phyloP scores from a whole-genome alignment of 2,329 filamentous ascomycete species.

The Albophoma yamanashiensis region DNA sequence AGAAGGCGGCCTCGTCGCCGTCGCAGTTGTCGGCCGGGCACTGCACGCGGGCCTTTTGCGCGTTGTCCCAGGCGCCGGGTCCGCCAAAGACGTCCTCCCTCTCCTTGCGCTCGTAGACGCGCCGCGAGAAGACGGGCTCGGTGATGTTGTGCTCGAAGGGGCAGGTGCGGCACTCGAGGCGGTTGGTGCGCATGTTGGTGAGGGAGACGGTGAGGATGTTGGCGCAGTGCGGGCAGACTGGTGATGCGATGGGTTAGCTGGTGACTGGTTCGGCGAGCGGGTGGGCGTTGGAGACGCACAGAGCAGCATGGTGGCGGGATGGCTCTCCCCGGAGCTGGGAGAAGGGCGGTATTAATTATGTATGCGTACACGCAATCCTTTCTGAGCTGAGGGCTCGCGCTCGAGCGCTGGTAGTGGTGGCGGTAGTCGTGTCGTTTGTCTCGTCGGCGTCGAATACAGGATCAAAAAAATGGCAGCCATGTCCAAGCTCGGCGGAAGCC shows the following conservation, averaged over 20 bases:
- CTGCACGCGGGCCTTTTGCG: constrained; percentile 72
- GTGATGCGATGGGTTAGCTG: neutral
- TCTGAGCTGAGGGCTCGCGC: neutral
- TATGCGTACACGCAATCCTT: neutral
- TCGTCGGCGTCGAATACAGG: neutral
- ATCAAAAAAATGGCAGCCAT: neutral
- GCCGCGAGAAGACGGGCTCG: constrained; percentile 69
- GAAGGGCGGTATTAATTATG: neutral
- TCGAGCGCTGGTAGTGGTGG: neutral
- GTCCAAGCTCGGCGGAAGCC: neutral
- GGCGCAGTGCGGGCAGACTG: constrained; percentile 75
- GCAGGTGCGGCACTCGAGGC: constrained; percentile 91
- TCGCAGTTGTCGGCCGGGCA: constrained; percentile 74
- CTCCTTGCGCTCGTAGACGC: constrained; percentile 77
- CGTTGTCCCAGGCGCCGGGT: constrained; percentile 80
- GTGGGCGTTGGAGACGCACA: constrained; percentile 34
- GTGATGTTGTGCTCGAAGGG: constrained; percentile 83
- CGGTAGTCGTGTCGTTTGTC: neutral
- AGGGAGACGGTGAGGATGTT: constrained; percentile 70
- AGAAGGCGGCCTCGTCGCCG: constrained; percentile 81
- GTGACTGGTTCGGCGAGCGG: neutral
- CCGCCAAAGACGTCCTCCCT: constrained; percentile 86
- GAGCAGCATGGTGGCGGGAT: constrained; percentile 46
- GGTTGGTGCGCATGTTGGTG: constrained; percentile 53
- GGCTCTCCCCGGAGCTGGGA: neutral